phyloP scores from a whole-genome alignment of 352 stramenopile species.

The Globisporangium paroecandrum region DNA sequence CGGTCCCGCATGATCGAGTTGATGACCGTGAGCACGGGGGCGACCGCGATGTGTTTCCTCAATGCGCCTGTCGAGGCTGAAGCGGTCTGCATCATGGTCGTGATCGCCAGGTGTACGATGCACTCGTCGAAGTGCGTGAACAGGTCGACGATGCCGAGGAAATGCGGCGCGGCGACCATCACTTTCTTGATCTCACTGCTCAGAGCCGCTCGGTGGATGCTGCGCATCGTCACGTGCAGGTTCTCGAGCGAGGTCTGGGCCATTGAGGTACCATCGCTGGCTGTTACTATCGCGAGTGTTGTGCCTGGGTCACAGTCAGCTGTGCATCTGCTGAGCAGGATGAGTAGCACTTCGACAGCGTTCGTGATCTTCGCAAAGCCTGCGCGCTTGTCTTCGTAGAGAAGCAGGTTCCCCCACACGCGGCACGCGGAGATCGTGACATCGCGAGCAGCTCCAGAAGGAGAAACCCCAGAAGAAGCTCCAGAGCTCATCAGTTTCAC shows the following conservation, averaged over 20 bases:
- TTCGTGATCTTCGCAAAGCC: constrained; percentile 37
- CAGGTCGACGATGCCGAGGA: constrained; percentile 41
- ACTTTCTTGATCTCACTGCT: constrained; percentile 30
- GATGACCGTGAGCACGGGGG: constrained; percentile 40
- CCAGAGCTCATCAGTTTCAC: constrained; percentile 28
- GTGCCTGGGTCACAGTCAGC: neutral
- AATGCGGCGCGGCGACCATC: constrained; percentile 36
- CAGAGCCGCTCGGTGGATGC: constrained; percentile 21
- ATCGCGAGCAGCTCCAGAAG: constrained; percentile 4
- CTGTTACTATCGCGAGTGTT: neutral
- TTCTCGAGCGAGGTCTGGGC: constrained; percentile 19
- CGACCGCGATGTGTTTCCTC: constrained; percentile 32
- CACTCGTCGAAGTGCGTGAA: constrained; percentile 37
- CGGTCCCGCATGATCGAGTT: constrained; percentile 37
- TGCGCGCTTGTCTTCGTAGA: constrained; percentile 52
- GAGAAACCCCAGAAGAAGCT: neutral
- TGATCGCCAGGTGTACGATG: constrained; percentile 39
- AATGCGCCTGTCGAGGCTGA: constrained; percentile 10
- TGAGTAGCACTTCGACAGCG: constrained; percentile 38
- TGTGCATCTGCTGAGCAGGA: constrained; percentile 27
- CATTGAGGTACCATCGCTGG: neutral
- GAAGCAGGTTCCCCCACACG: constrained; percentile 64
- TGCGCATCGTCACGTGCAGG: constrained; percentile 30
- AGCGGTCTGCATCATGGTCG: constrained; percentile 37
- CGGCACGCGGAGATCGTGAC: constrained; percentile 33